Base-by-base conservation (phyloP, 441 rosid genomes). In the Gossypium trilobum region DNA sequence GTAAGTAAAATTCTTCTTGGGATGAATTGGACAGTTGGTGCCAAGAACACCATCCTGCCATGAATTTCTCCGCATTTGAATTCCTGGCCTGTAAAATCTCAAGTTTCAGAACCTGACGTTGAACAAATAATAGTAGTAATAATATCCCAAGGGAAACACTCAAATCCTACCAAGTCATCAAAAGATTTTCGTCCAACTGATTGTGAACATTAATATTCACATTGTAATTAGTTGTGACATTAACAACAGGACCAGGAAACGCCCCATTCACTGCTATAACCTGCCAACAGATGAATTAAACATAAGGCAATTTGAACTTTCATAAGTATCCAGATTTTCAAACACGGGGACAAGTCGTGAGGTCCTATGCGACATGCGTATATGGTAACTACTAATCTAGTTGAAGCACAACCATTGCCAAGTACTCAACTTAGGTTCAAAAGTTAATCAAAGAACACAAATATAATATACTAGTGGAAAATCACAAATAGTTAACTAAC, bases 21-120 rank as follows among this genome's bases (percentile, higher is more conserved):
- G 76, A 46, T 84, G 91, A 77, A 94, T 84, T 7, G 97, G 95
- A 67, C 99, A 94, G 82, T 79, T 90, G 36, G 97, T 92, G 5
- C 97, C 99, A 10, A 36, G 86, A 69, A 93, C 87, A 75, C 98
- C 98, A 66, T 93, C 98, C 75, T 90, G 89, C 97, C 96, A 93
- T 19, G 95, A 93, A 83, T 91, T 75, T 36, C 89, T 87, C 73
- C 97, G 57, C 95, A 91, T 84, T 78, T 90, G 87, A 50, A 93
- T 82, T 54, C 98, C 98, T 70, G 91, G 70, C 98, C 98, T 93
- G 80, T 74, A 60, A 60, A 63, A 60, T 62, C 63, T 44, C 59
- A 25, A 25, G 1, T 61, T 60, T 70, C 68, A 39, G 20, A 9
- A 4, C 22, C 36, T 70, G 55, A 71, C 10, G 9, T 72, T 17